Evolutionary conservation across 306 rosid species (phyloP), one percentile per base, ranked within the genome.

Genomic region (Dryas drummondii): DNA sequence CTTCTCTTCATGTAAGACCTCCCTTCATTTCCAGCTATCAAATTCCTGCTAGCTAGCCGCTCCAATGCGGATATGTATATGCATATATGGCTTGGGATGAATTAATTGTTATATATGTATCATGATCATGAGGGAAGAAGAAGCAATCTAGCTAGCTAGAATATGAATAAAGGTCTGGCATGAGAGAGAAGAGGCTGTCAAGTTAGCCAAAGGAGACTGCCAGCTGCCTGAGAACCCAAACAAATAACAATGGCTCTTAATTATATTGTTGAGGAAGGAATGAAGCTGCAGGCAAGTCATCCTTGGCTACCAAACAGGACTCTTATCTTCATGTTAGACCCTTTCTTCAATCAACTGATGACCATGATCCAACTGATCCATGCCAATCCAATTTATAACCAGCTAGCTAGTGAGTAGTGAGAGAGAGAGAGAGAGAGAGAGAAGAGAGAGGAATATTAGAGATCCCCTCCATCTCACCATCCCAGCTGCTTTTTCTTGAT

Each of bases 221-320:
- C 37, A 32, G 37, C 37, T 77, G 72, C 78, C 37, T 59, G 76
- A 5, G 55, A 64, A 59, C 50, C 51, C 7, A 52, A 53, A 32
- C 37, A 32, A 32, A 32, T 32, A 32, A 32, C 37, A 32, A 32
- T 32, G 37, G 37, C 37, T 32, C 2, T 32, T 32, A 32, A 32
- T 32, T 32, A 32, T 32, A 32, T 32, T 32, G 37, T 32, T 32
- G 37, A 32, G 37, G 37, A 32, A 46, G 49, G 6, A 54, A 48
- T 41, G 71, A 17, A 47, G 53, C 51, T 64, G 51, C 75, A 72
- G 76, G 81, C 78, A 72, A 76, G 84, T 76, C 78, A 76, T 73
- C 66, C 76, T 81, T 81, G 81, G 77, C 77, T 70, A 71, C 50
- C 84, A 76, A 81, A 81, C 74, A 11, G 41, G 26, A 46, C 70